Base-by-base conservation (phyloP, 768 basidiomycete species). In the Lactifluus subvellereus region DNA sequence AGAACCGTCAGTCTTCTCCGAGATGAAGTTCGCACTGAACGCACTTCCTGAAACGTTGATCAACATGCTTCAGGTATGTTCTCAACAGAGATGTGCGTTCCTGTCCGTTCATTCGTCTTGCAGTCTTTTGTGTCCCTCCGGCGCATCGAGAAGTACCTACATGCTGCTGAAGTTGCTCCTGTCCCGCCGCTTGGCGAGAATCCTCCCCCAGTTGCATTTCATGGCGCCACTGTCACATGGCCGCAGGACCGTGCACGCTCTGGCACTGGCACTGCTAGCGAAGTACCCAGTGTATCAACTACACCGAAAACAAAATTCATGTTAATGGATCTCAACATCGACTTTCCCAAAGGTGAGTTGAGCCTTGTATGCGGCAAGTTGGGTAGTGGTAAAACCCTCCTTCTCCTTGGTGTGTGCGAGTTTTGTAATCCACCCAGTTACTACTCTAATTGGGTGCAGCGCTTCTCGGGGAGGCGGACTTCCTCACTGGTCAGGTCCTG, bases 21-120 rank as follows among this genome's bases (percentile, higher is more conserved):
- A 94, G 74, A 85, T 96, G 81, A 88, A 89, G 70, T 95, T 87
- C 67, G 91, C 89, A 6, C 80, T 96, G 58, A 93, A 88, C 68
- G 89, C 88, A 0, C 80, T 97, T 6, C 94, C 94, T 0, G 93
- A 95, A 72, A 93, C 91, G 0, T 86, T 95, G 70, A 92, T 97
- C 73, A 91, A 92, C 69, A 80, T 91, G 77, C 78, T 96, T 7
- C 94, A 97, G 77, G 88, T 84, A 57, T 48, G 71, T 63, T 20
- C 18, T 54, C 37, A 7, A 18, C 18, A 14, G 20, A n/a, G 6
- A 37, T 35, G 37, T 32, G 13, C 22, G 35, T 59, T 20, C 54
- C 35, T 61, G 27, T 35, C 42, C 45, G 14, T 59, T 35, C 54
- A 65, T 53, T 42, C 16, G 6, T 52, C 43, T 58, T 54, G 18